Evolutionary conservation across 352 stramenopile species (phyloP).

Genomic region (Phytophthora citricola): DNA sequence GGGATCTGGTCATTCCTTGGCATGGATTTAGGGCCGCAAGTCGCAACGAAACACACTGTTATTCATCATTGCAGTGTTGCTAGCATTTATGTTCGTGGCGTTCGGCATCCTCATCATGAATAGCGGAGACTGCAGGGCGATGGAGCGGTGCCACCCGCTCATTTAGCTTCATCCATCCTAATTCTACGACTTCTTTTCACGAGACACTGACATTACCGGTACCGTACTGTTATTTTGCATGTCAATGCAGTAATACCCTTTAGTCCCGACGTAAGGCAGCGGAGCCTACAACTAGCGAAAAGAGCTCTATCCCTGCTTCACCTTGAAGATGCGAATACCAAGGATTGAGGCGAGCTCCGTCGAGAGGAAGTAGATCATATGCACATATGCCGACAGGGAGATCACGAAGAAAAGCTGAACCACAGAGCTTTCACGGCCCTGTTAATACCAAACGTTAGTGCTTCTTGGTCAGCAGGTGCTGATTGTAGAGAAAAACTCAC

Average conservation of each 20-base stretch:
- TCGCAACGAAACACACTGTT: slow-evolving; percentile 29
- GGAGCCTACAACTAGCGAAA: background rate
- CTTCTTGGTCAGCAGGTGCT: too few relatives aligned
- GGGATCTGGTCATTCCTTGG: slow-evolving; percentile 2
- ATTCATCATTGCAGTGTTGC: slow-evolving; percentile 33
- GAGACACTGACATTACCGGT: background rate
- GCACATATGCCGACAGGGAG: slow-evolving; percentile 68
- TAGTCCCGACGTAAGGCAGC: background rate
- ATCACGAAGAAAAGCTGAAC: slow-evolving; percentile 83
- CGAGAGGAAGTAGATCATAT: slow-evolving; percentile 89
- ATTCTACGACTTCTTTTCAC: slow-evolving; percentile 8
- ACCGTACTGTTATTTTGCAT: slow-evolving; percentile 9
- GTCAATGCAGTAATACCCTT: slow-evolving; percentile 5
- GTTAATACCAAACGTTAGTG: slow-evolving; percentile 9
- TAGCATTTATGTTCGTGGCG: slow-evolving; percentile 40
- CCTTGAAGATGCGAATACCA: slow-evolving; percentile 84
- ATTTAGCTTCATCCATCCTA: slow-evolving; percentile 43
- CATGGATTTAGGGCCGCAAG: slow-evolving; percentile 35
- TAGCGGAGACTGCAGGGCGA: slow-evolving; percentile 44
- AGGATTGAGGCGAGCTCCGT: slow-evolving; percentile 79
- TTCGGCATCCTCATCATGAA: slow-evolving; percentile 39
- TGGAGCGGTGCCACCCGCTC: slow-evolving; percentile 55
- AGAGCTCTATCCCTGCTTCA: slow-evolving; percentile 58
- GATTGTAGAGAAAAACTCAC: slow-evolving; percentile 38
- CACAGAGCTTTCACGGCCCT: slow-evolving; percentile 74